These are phyloP conservation scores for Stellera chamaejasme DNA, from an alignment of 345 rosid species.

Conservation along the genomic window DNA sequence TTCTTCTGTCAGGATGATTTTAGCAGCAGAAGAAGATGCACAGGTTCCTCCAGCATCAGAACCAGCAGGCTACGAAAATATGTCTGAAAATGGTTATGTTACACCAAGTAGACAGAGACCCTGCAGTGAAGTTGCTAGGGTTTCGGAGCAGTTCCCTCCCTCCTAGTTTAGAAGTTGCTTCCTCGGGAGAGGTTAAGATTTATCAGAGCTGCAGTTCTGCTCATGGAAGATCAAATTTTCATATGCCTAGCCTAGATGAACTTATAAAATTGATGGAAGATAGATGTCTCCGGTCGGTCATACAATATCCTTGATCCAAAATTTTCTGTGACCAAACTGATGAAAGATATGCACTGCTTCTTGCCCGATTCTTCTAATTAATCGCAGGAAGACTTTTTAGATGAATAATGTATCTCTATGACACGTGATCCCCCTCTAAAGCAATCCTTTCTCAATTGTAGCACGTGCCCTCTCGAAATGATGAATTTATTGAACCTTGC, in stretches of 20 bases:
- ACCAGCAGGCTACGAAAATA: slow-evolving; percentile 15
- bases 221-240: slow-evolving; percentile 43
- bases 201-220: slow-evolving; percentile 57
- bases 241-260: slow-evolving; percentile 59
- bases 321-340: slow-evolving; percentile 53
- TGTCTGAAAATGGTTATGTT: slow-evolving; percentile 16
- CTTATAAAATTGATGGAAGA: slow-evolving; percentile 66
- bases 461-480: slow-evolving; percentile 63
- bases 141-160: slow-evolving; percentile 22
- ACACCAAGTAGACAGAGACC: slow-evolving; percentile 13
- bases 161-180: slow-evolving; percentile 55
- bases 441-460: slow-evolving; percentile 45
- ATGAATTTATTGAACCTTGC: slow-evolving; percentile 50
- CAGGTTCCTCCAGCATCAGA: slow-evolving; percentile 19
- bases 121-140: slow-evolving; percentile 19
- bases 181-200: slow-evolving; percentile 91
- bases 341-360: slow-evolving; percentile 79
- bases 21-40: slow-evolving; percentile 21
- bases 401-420: slow-evolving; percentile 48
- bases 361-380: slow-evolving; percentile 47
- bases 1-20: slow-evolving; percentile 19
- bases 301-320: slow-evolving; percentile 71
- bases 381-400: slow-evolving; percentile 64
- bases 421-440: slow-evolving; percentile 46
- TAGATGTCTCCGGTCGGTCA: slow-evolving; percentile 56